These are phyloP conservation scores for Debaryomyces udenii DNA, from an alignment of 1,139 yeast genomes.

Conservation along the genomic window DNA sequence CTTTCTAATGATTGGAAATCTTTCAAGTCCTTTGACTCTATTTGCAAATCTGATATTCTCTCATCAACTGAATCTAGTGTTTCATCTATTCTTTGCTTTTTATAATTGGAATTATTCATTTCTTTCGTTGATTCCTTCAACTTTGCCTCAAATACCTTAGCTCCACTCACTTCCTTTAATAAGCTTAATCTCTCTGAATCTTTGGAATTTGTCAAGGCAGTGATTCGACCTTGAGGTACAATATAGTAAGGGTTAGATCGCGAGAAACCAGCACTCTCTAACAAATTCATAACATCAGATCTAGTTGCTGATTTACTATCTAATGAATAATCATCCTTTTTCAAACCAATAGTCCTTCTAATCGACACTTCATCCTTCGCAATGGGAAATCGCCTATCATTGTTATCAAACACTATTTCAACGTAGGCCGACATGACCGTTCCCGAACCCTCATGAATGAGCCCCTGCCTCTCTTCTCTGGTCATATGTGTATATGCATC, in stretches of 20 bases:
- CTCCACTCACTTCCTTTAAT: conserved; percentile 93
- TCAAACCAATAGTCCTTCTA: conserved; percentile 87
- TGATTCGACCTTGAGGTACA: conserved; percentile 94
- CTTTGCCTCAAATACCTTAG: conserved; percentile 84
- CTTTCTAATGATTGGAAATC: conserved; percentile 70
- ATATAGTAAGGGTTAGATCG: conserved; percentile 91
- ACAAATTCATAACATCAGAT: conserved; percentile 76
- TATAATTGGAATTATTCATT: conserved; percentile 71
- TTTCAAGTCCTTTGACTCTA: conserved; percentile 77
- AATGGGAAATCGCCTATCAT: conserved; percentile 74
- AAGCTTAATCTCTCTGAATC: conserved; percentile 78
- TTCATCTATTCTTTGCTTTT: conserved; percentile 74
- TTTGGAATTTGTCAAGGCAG: conserved; percentile 83
- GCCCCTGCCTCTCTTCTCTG: conserved; percentile 86
- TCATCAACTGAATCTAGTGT: conserved; percentile 70
- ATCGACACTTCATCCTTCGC: conserved; percentile 70
- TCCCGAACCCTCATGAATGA: conserved; percentile 90
- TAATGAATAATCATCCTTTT: conserved; percentile 86
- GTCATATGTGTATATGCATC: conserved; percentile 88
- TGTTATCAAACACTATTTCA: conserved; percentile 83
- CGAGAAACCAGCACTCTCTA: conserved; percentile 93
- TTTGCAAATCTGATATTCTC: conserved; percentile 74
- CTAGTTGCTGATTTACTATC: conserved; percentile 80
- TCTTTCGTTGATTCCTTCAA: conserved; percentile 78
- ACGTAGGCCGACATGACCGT: conserved; percentile 93